phyloP scores from a whole-genome alignment of 306 rosid genomes.

The Prosopis cineraria region DNA sequence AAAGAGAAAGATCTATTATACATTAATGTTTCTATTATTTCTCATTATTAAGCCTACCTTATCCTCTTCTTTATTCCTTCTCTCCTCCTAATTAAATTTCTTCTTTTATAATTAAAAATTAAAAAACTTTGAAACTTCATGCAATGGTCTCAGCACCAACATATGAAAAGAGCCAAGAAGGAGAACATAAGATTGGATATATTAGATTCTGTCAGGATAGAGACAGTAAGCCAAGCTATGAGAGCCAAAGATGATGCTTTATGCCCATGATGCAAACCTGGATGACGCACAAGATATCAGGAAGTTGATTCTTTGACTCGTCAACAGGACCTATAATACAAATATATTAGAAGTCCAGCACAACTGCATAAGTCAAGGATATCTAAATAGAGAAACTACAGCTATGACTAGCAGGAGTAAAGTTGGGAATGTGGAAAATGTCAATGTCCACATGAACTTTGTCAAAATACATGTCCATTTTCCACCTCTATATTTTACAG shows the following conservation, averaged over 20 bases:
- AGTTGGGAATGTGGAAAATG: background rate
- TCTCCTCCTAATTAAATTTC: background rate
- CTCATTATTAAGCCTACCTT: background rate
- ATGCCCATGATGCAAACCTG: constrained; percentile 66
- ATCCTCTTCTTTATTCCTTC: background rate
- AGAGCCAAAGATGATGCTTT: background rate
- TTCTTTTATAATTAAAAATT: background rate
- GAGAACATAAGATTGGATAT: constrained; percentile 20
- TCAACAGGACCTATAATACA: constrained; percentile 86
- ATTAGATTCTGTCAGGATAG: constrained; percentile 12
- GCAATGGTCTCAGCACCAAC: background rate
- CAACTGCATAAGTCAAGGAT: background rate
- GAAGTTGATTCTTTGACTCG: constrained; percentile 86
- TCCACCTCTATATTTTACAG: background rate
- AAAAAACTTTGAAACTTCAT: background rate
- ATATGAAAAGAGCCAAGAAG: background rate
- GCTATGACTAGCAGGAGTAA: background rate
- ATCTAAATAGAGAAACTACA: constrained; percentile 18
- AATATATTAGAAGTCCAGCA: constrained; percentile 33
- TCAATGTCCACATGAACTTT: background rate
- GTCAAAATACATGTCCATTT: background rate
- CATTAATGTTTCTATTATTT: background rate
- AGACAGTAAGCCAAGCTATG: background rate
- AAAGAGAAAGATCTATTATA: background rate
- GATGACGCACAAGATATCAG: constrained; percentile 95